Base-by-base conservation (phyloP, 2,329 filamentous ascomycete genomes). In the Scytalidium sp. region DNA sequence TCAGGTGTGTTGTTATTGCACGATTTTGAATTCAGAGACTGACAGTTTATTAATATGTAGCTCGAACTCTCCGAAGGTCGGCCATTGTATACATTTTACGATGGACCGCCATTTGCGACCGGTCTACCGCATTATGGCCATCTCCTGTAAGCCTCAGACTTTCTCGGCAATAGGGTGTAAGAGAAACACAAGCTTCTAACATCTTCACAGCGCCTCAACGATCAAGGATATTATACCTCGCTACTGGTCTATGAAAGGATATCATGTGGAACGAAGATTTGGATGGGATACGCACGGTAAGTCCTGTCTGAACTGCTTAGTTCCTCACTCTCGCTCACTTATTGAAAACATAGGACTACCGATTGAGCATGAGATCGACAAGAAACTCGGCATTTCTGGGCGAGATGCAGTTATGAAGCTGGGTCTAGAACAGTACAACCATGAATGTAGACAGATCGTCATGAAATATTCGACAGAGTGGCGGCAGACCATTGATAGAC, bases 191-290 rank as follows among this genome's bases (percentile, higher is more conserved):
- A 96, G 47, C 78, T 96, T 58, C n/a, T n/a, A n/a, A 36, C 13
- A 10, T 36, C 32, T 36, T 5, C 4, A 15, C 17, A 36, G 32
- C 13, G 88, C 93, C 32, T 96, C 90, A 19, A 97, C 92, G 45
- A 96, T 97, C 74, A 97, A 97, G 71, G 93, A 97, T 69, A 94
- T 96, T 53, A 96, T 97, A 58, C 91, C 93, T 8, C 79, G 93
- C 60, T 97, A 97, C 70, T 97, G 92, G 90, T 91, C 91, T 46
- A 96, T 96, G 92, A 95, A 95, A 67, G 93, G 93, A 15, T 89
- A 85, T 66, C 88, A 96, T 73, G 92, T 97, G 46, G 90, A 94
- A 74, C 83, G 93, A 57, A 82, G 92, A 51, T 97, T 97, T 60
- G 93, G 93, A 47, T 97, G 93, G 93, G 93, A 97, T 67, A 90